Base-by-base conservation (phyloP, 1,284 basidiomycete genomes). In the Apiotrichum porosum region DNA sequence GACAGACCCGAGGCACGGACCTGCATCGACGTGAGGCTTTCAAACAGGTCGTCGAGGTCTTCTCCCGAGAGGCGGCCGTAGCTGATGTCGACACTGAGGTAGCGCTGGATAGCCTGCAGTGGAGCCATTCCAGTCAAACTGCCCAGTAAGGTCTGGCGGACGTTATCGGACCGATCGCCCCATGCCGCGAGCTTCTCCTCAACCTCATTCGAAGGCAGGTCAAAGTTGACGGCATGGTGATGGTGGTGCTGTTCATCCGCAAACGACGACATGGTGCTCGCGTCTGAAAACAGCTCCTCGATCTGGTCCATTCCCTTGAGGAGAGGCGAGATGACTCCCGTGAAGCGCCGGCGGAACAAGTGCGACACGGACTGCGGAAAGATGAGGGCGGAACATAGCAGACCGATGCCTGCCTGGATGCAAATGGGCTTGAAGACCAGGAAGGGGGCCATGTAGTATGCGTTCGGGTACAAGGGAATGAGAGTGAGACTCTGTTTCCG, bases 341-440 rank as follows among this genome's bases (percentile, higher is more conserved):
- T 44, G 30, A 72, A 61, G 31, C 66, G 65, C 0, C 54, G 47
- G n/a, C 66, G 65, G 54, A 72, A 72, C 19, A 61, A 61, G 38
- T 64, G 60, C 1, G 61, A 58, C 13, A 69, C 69, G 5, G 69
- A 72, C 57, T 69, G 61, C 1, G 72, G 72, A 42, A 74, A 71
- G 33, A 74, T 58, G 35, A 66, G 24, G 17, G 69, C 32, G 2
- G 64, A 62, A 22, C 62, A 60, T 3, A 71, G 17, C 10, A 61
- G 43, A 3, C 57, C 60, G 22, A 72, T 54, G 4, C 54, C 71
- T 1, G 59, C 57, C 57, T 72, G 69, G n/a, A 72, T 53, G 1
- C 63, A 58, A 59, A 72, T 67, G 2, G 72, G 72, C 37, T 69
- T 50, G 62, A 69, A 70, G 42, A 71, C 66, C 9, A 68, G 49